These are phyloP conservation scores for Suillus cothurnatus DNA, from an alignment of 768 basidiomycete species.

Conservation along the genomic window DNA sequence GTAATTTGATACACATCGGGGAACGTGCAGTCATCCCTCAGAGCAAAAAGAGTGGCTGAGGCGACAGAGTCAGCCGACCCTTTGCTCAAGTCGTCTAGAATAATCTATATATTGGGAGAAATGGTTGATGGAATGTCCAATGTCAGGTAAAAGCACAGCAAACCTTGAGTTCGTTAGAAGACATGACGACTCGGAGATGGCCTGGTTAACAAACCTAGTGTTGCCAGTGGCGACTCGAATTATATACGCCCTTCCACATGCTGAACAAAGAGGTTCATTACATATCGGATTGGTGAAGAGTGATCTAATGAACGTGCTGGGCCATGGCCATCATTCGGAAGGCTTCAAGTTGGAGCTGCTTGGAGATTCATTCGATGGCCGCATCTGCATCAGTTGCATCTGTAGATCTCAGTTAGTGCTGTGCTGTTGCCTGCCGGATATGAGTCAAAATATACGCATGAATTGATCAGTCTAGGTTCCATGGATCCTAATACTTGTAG, in stretches of 20 bases:
- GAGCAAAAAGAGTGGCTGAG: conserved; percentile 23
- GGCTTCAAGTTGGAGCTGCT: too few relatives aligned
- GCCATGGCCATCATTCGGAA: too few relatives aligned
- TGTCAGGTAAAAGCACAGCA: conserved; percentile 6
- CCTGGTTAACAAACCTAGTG: neutral
- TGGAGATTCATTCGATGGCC: too few relatives aligned
- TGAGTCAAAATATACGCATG: too few relatives aligned
- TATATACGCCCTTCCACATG: neutral
- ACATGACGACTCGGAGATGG: conserved; percentile 17
- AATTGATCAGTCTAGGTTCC: conserved; percentile 1
- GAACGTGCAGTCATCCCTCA: conserved; percentile 19
- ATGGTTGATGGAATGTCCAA: neutral
- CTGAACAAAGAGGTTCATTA: neutral
- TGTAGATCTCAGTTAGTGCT: too few relatives aligned
- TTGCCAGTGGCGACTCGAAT: neutral
- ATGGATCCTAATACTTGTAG: neutral
- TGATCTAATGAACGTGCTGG: neutral
- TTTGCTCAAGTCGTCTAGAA: conserved; percentile 21
- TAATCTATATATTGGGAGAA: neutral
- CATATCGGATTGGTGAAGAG: neutral
- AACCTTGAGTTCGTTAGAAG: conserved; percentile 22
- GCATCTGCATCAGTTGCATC: too few relatives aligned
- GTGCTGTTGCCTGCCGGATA: too few relatives aligned
- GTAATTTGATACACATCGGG: conserved; percentile 21
- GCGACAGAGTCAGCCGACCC: conserved; percentile 24